These are phyloP conservation scores for Globisporangium canariense DNA, from an alignment of 352 stramenopile species.

Conservation along the genomic window DNA sequence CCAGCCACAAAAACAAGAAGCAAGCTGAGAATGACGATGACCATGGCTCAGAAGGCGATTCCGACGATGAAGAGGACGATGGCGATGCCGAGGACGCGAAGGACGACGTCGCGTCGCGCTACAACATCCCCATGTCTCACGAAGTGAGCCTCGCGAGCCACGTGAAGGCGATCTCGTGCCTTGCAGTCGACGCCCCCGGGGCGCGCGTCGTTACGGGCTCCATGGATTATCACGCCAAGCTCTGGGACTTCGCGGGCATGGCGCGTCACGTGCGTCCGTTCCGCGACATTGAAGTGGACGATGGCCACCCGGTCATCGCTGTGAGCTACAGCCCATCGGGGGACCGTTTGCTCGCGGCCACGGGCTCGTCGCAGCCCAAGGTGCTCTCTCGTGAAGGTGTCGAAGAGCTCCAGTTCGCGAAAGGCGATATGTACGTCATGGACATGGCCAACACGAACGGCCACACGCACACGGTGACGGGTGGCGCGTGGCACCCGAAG, in stretches of 20 bases:
- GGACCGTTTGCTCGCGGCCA: conserved; percentile 67
- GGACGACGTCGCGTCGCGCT: conserved; percentile 59
- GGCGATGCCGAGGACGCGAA: conserved; percentile 26
- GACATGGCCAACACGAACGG: conserved; percentile 85
- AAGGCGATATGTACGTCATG: conserved; percentile 85
- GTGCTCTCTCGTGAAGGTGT: conserved; percentile 75
- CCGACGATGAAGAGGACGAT: conserved; percentile 19
- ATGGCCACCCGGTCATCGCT: conserved; percentile 72
- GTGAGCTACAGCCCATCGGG: conserved; percentile 80
- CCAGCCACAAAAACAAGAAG: conserved; percentile 26
- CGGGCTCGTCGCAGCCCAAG: conserved; percentile 72
- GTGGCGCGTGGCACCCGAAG: conserved; percentile 66
- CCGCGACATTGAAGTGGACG: conserved; percentile 74
- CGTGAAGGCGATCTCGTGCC: conserved; percentile 57
- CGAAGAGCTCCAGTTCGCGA: conserved; percentile 75
- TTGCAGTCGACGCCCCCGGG: conserved; percentile 67
- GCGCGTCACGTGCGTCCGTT: conserved; percentile 76
- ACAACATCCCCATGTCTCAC: conserved; percentile 69
- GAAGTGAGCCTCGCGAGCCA: conserved; percentile 61
- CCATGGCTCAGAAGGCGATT: neutral
- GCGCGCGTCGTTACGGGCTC: conserved; percentile 71
- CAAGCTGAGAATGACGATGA: conserved; percentile 11
- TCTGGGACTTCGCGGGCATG: conserved; percentile 89
- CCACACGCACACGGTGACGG: conserved; percentile 73
- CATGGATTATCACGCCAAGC: conserved; percentile 83